These are phyloP conservation scores for Penicillium bialowiezense DNA, from an alignment of 495 filamentous ascomycete species.

Conservation along the genomic window DNA sequence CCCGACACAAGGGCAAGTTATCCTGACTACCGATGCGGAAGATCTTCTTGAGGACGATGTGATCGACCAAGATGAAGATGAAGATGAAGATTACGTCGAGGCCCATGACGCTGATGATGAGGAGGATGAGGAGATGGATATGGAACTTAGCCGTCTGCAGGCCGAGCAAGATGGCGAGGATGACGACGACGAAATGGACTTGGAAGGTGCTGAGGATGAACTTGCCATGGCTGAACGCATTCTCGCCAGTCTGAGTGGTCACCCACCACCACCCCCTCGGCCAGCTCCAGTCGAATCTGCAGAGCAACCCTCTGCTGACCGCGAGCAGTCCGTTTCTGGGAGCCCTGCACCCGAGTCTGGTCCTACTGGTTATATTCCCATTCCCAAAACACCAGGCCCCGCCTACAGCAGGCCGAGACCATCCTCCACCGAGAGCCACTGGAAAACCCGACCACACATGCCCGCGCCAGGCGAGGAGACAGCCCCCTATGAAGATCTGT, in stretches of 20 bases:
- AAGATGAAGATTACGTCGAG: constrained; percentile 44
- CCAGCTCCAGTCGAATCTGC: constrained; percentile 28
- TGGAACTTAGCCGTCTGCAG: constrained; percentile 20
- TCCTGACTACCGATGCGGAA: constrained; percentile 45
- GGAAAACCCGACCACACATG: constrained; percentile 74
- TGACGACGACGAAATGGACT: constrained; percentile 48
- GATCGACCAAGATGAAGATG: constrained; percentile 46
- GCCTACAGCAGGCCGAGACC: constrained; percentile 29
- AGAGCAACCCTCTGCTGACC: constrained; percentile 55
- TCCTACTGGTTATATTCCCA: constrained; percentile 27
- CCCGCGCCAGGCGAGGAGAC: constrained; percentile 54
- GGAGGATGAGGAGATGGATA: constrained; percentile 34
- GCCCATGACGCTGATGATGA: constrained; percentile 46
- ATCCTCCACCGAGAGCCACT: constrained; percentile 65
- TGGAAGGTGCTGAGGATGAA: constrained; percentile 45
- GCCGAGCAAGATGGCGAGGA: constrained; percentile 29
- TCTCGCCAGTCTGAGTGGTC: constrained; percentile 33
- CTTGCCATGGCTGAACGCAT: constrained; percentile 67
- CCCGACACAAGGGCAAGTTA: constrained; percentile 36
- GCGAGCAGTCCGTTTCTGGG: constrained; percentile 24
- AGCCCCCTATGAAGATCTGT: constrained; percentile 77
- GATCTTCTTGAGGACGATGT: constrained; percentile 36
- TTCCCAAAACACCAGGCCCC: constrained; percentile 36
- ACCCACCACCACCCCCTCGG: constrained; percentile 7
- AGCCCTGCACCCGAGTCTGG: constrained; percentile 20